Evolutionary conservation across 345 rosid genomes (phyloP), one percentile per base, ranked within the genome.

Genomic region (Gossypium herbaceum): DNA sequence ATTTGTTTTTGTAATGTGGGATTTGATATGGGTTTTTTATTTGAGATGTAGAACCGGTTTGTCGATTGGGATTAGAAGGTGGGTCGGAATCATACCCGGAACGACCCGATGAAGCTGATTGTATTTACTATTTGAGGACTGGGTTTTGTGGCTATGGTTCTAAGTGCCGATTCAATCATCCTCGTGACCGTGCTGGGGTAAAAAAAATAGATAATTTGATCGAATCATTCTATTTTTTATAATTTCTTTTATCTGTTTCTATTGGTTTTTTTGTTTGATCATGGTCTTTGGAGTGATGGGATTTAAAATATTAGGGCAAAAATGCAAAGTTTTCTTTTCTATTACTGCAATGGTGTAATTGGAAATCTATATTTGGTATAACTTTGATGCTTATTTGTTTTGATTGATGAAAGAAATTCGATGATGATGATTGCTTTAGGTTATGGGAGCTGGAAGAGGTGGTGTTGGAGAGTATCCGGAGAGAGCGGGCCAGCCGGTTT

Each of bases 121-220:
- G 99, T 86, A 84, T 85, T 15, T 88, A 89, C 85, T 95, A 86
- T 78, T 73, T 93, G 86, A 80, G 85, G 70, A 93, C 97, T 45
- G 98, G 99, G 76, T 72, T 66, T 73, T 95, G 99, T 76, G 91
- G 94, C 80, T 93, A 87, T 75, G 94, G 98, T 34, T 65, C 88
- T 0, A 85, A 94, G 83, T 95, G 99, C 86, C 96, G 97, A 82
- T 95, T 84, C 89, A 95, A 95, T 80, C 99, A 95, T 78, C 99
- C 99, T 34, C 93, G 84, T 59, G 91, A 93, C 81, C 93, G 92
- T 59, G 81, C 77, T 67, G 79, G 79, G 90, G 99, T 95, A 69
- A 69, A 34, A 27, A 34, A 5, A 9, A 69, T 2, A 12, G 4
- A 16, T 51, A 89, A 84, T 78, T 51, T 50, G 67, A 24, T 25